Evolutionary conservation across 192 early-diverging fungal genomes (phyloP), one percentile per base, ranked within the genome.

Genomic region (Kickxella alabastrina): DNA sequence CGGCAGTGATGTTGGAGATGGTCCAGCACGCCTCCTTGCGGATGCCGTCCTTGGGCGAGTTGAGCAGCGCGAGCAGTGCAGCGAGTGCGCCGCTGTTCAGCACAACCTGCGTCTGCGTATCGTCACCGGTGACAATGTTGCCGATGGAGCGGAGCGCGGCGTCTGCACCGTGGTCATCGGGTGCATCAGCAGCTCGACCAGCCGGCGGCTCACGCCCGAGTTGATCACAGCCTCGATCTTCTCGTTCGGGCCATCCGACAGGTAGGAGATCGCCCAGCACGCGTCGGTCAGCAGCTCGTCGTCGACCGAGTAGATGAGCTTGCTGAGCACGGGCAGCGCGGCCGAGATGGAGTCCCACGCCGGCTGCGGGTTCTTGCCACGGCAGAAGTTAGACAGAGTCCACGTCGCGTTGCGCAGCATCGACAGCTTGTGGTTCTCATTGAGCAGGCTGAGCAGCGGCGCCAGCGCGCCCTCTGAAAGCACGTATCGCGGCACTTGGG

Each of bases 211-310:
- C 35, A 97, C 90, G 38, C 92, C 92, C 15, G 90, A 80, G 63
- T 99, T 93, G 54, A 99, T 92, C 9, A 99, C 96, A 10, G 92
- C 90, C 67, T 97, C 93, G 42, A 99, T 97, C 79, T 95, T 95
- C 56, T 97, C 92, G 75, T 99, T 97, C 31, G 84, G 42, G 1
- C 96, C 96, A 59, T 99, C 95, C 18, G 94, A 96, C 23, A 99
- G 84, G 59, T 99, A 99, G n/a, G 96, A 97, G 54, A 99, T 89
- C 17, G 96, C 96, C 96, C 96, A 99, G 82, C 95, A 97, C n/a
- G 96, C 90, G 67, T 97, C 96, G 13, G 92, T 95, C 62, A 97
- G 77, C 19, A 99, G 83, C 61, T 99, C 96, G 39, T 94, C 92
- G 68, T 99, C 97, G 17, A 78, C 81, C 13, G 90, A 84, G 71